These are phyloP conservation scores for Russula griseocarnosa DNA, from an alignment of 768 basidiomycete genomes.

Conservation along the genomic window DNA sequence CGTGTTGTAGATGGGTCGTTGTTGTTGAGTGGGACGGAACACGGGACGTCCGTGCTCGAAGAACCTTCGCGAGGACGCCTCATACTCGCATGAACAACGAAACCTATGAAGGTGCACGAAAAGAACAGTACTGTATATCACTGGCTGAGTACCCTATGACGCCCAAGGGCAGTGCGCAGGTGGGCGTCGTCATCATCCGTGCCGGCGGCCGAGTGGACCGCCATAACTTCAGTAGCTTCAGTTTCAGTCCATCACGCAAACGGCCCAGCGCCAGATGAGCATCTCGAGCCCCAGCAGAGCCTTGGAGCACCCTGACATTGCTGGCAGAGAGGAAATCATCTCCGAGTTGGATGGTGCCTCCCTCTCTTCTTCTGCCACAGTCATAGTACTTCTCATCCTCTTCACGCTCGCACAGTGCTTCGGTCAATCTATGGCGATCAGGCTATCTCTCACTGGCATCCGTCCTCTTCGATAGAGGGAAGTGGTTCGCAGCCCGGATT, in stretches of 20 bases:
- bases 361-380: background rate
- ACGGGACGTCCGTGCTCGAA: background rate
- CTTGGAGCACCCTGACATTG: constrained; percentile 7
- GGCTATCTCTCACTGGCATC: constrained; percentile 57
- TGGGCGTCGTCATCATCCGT: background rate
- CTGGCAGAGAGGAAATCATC: constrained; percentile 18
- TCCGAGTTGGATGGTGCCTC: constrained; percentile 26
- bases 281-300: background rate
- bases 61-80: constrained; percentile 15
- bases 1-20: background rate
- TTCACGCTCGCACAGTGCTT: constrained; percentile 46
- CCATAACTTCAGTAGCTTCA: background rate
- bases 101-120: background rate
- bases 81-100: constrained; percentile 5
- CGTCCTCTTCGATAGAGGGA: constrained; percentile 30
- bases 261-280: background rate
- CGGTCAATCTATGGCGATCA: constrained; percentile 78
- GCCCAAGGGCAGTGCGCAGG: background rate
- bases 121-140: background rate
- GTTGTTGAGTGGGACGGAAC: constrained; percentile 1
- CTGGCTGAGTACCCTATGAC: background rate
- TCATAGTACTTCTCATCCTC: constrained; percentile 10
- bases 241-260: background rate
- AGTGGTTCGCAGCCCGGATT: constrained; percentile 12
- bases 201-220: constrained; percentile 4